Base-by-base conservation (phyloP, 108 stramenopile genomes). In the Skeletonema marinoi region DNA sequence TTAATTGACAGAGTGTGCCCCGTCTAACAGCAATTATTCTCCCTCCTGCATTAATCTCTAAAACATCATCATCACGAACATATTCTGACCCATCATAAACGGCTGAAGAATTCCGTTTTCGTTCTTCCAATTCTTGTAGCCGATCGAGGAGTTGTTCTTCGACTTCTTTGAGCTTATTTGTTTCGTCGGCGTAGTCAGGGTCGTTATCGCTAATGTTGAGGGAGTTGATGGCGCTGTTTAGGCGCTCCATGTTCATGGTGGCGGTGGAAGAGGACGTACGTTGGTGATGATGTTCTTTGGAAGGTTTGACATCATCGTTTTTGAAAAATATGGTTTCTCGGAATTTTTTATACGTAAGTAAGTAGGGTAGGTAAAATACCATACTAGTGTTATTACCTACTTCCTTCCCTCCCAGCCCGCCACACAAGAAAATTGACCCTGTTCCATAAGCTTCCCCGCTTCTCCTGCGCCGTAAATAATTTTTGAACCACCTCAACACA, bases 21-120 rank as follows among this genome's bases (percentile, higher is more conserved):
- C 76, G 58, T 13, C 29, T 71, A 4, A 51, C 76, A 17, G 61
- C 61, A 32, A 71, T 64, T 16, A 64, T 50, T 29, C 7, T 68
- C 25, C 67, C 67, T 9, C 67, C 67, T 19, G 59, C 67, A 61
- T 68, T 68, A 9, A 64, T 71, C 32, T 76, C 68, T 13, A 76
- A 1, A 58, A 75, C 32, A 42, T 75, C 74, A 32, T 73, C 73
- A 19, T 56, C 54, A 25, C 54, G 54, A 56, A 56, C 54, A 56
- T 56, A 56, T 1, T 25, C 21, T 10, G 19, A 25, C 9, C 25
- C 54, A 56, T 21, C 25, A 56, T 5, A 21, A 56, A 33, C 35
- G 9, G 61, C n/a, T 3, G 74, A 48, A 42, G 64, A 30, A 32
- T 66, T 31, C 25, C 10, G 16, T 50, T 75, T 75, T 16, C 51